A percentile compares a stretch with the other conserved stretches of the same genome.
phyloP scores from a whole-genome alignment of 2,329 filamentous ascomycete species.

The Cladophialophora bantiana region DNA sequence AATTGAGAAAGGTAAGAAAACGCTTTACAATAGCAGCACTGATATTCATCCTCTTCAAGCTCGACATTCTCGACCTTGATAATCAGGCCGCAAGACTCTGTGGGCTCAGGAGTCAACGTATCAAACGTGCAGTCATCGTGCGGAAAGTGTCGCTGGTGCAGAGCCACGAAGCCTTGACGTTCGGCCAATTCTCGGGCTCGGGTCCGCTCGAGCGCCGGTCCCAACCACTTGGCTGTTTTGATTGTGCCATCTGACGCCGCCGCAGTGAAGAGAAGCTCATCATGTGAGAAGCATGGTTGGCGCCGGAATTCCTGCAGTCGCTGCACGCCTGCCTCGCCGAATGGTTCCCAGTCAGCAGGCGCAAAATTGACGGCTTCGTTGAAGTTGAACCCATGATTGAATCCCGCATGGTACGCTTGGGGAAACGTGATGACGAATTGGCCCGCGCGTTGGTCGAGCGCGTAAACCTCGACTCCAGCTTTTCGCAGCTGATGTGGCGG shows the following conservation, averaged over 20 bases:
- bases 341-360: constrained; percentile 92
- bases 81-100: constrained; percentile 63
- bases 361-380: constrained; percentile 99
- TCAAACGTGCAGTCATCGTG: constrained; percentile 63
- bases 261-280: constrained; percentile 90
- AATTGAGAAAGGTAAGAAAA: constrained; percentile 92
- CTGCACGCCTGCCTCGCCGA: constrained; percentile 83
- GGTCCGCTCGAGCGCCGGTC: constrained; percentile 82
- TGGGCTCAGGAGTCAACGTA: constrained; percentile 41
- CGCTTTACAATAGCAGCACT: constrained; percentile 89
- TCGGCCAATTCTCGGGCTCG: constrained; percentile 74
- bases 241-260: constrained; percentile 81
- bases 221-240: constrained; percentile 92
- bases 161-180: constrained; percentile 71
- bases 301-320: constrained; percentile 85
- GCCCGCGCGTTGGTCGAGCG: constrained; percentile 92
- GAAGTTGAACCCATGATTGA: constrained; percentile 99
- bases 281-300: constrained; percentile 96
- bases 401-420: constrained; percentile 95
- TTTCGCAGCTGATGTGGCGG: constrained; percentile 93
- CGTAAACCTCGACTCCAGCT: constrained; percentile 90
- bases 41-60: constrained; percentile 88
- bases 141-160: constrained; percentile 63
- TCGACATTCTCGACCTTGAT: constrained; percentile 74
- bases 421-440: constrained; percentile 97